Base-by-base conservation (phyloP, 1,139 yeast species). In the Geotrichum candidum region DNA sequence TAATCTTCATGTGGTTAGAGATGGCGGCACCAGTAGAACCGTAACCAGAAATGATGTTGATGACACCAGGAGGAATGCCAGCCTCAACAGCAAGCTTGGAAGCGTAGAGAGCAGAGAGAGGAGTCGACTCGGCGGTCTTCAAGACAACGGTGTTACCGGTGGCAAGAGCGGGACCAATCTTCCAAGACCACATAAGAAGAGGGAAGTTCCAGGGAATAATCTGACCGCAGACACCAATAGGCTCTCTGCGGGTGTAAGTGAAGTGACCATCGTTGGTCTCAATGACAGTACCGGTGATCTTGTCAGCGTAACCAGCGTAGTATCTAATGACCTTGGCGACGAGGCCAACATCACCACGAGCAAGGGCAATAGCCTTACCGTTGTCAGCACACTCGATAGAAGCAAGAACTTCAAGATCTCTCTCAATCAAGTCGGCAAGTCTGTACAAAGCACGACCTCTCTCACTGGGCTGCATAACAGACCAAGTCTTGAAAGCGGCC, bases 121-220 rank as follows among this genome's bases (percentile, higher is more conserved):
- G 96, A 60, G 96, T 88, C 64, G 89, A 83, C 78, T 88, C 94
- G 57, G 96, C 92, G 59, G 92, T 80, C 79, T 88, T 88, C 75
- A 89, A 77, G 62, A 89, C 90, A 69, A 87, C 81, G 63, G 92
- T 84, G 80, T 88, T 88, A 77, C 95, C 95, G 64, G 90, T 80
- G 64, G 90, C 90, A 69, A 89, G 77, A 62, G 92, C 94, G 59
- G 96, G 96, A 64, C 88, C 94, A 65, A 89, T 79, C 78, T 88
- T 88, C 96, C 96, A 88, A 22, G 91, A 77, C 78, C 87, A 84
- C 90, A 89, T 87, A 74, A 88, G 79, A 67, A 89, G 77, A 67
- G 96, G 96, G 84, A 88, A 89, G 76, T 88, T 88, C 96, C 96
- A 88, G 68, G 96, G 95, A 69, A 88, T 86, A 68, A 87, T 85